Conservation (phyloP, 495 filamentous ascomycete species). For the Xylaria scruposa region DNA sequence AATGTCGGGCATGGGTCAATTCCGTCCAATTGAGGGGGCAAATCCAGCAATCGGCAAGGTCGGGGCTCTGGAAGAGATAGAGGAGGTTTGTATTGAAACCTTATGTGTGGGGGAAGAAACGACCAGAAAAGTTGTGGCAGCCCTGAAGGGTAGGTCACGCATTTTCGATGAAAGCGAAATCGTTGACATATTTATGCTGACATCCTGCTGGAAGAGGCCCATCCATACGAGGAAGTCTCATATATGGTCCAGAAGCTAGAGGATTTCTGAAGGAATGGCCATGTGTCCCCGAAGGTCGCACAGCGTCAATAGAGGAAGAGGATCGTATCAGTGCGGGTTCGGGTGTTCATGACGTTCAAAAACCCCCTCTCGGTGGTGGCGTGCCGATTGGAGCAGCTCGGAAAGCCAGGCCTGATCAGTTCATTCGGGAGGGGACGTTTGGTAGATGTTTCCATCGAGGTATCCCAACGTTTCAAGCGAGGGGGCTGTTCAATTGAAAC, state of each 20-base stretch:
- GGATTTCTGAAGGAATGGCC: slow-evolving; percentile 58
- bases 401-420: slow-evolving; percentile 7
- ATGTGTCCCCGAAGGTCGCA: slow-evolving; percentile 2
- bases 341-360: background rate
- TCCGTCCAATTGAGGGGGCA: slow-evolving; percentile 58
- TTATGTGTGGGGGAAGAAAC: slow-evolving; percentile 52
- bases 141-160: slow-evolving; percentile 56
- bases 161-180: background rate
- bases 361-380: slow-evolving; percentile 5
- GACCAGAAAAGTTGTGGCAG: slow-evolving; percentile 55
- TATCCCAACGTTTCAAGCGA: slow-evolving; percentile 8
- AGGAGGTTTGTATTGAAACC: slow-evolving; percentile 58
- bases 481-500: background rate
- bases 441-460: slow-evolving; percentile 12
- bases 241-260: slow-evolving; percentile 80
- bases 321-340: background rate
- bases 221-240: slow-evolving; percentile 80
- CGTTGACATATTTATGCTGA: slow-evolving; percentile 20
- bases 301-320: background rate
- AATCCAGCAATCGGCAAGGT: slow-evolving; percentile 63
- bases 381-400: slow-evolving; percentile 11
- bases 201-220: slow-evolving; percentile 56
- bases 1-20: slow-evolving; percentile 64
- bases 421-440: background rate
- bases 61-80: slow-evolving; percentile 55